Evolutionary conservation across 108 stramenopile species (phyloP).

Genomic region (Aureococcus anophagefferens): DNA sequence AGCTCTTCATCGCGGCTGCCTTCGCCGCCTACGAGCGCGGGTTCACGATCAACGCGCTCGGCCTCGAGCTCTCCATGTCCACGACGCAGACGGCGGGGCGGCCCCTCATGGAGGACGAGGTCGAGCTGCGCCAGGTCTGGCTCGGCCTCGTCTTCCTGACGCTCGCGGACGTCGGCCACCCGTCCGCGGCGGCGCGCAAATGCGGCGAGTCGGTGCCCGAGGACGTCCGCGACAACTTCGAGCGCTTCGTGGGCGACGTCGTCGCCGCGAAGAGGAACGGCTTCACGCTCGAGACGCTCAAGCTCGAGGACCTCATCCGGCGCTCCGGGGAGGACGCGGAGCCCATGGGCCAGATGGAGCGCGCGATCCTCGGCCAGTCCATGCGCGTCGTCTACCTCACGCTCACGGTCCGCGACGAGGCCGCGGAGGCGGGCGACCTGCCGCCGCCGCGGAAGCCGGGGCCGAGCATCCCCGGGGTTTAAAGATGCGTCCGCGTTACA

Average conservation of each 20-base stretch:
- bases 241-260: conserved; percentile 12
- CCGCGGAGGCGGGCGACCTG: conserved; percentile 5
- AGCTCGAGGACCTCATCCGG: conserved; percentile 15
- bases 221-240: conserved; percentile 18
- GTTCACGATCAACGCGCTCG: conserved; percentile 19
- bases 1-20: conserved; percentile 64
- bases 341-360: conserved; percentile 38
- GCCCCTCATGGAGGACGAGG: conserved; percentile 58
- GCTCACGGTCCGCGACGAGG: conserved; percentile 48
- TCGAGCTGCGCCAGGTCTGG: conserved; percentile 52
- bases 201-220: conserved; percentile 3
- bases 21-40: conserved; percentile 59
- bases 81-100: conserved; percentile 52
- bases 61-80: conserved; percentile 33
- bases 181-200: not conserved
- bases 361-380: conserved; percentile 54
- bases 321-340: conserved; percentile 10
- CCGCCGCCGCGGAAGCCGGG: too few relatives aligned
- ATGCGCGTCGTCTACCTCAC: conserved; percentile 55
- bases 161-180: conserved; percentile 23
- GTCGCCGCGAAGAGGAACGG: conserved; percentile 17
- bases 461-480: too few relatives aligned
- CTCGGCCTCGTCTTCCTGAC: conserved; percentile 54
- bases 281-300: conserved; percentile 24
- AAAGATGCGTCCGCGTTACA: too few relatives aligned